Evolutionary conservation across 2,329 filamentous ascomycete species (phyloP).

Genomic region (Cordyceps cateniannulata): DNA sequence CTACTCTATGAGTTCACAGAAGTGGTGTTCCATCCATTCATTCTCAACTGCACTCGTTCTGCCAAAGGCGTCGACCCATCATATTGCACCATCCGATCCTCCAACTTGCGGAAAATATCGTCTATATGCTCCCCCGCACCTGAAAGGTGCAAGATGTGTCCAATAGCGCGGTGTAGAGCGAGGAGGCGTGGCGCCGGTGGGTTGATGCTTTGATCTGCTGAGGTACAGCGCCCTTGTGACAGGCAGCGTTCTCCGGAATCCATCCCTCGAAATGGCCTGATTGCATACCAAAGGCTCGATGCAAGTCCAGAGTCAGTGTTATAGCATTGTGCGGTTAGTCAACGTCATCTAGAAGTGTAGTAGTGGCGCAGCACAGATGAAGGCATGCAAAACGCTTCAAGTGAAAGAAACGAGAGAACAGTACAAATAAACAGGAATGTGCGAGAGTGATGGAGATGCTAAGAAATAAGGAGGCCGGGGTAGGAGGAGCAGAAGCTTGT

Average conservation of each 20-base stretch:
- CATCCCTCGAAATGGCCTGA: slow-evolving; percentile 15
- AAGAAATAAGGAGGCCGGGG: too few species aligned
- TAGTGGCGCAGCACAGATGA: too few species aligned
- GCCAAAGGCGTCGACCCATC: not conserved
- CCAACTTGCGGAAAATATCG: slow-evolving; percentile 17
- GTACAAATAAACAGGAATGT: too few species aligned
- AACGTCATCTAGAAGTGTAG: too few species aligned
- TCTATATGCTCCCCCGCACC: slow-evolving; percentile 26
- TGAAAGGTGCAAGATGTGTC: slow-evolving; percentile 26
- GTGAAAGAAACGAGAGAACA: too few species aligned
- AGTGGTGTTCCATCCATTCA: not conserved
- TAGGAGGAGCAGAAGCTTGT: too few species aligned
- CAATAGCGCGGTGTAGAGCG: slow-evolving; percentile 27
- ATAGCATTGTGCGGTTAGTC: slow-evolving; percentile 33
- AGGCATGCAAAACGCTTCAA: too few species aligned
- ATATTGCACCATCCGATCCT: not conserved
- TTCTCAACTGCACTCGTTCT: not conserved
- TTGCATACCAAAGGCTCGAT: slow-evolving; percentile 18
- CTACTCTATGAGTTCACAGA: not conserved
- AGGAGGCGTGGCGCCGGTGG: slow-evolving; percentile 27
- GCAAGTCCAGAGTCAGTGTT: slow-evolving; percentile 16
- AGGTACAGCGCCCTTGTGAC: slow-evolving; percentile 24
- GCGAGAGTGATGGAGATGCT: too few species aligned
- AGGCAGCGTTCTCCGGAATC: slow-evolving; percentile 18
- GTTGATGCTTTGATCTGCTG: slow-evolving; percentile 20